Evolutionary conservation across 1,284 basidiomycete genomes (phyloP).

Genomic region (Jaminaea rosea): DNA sequence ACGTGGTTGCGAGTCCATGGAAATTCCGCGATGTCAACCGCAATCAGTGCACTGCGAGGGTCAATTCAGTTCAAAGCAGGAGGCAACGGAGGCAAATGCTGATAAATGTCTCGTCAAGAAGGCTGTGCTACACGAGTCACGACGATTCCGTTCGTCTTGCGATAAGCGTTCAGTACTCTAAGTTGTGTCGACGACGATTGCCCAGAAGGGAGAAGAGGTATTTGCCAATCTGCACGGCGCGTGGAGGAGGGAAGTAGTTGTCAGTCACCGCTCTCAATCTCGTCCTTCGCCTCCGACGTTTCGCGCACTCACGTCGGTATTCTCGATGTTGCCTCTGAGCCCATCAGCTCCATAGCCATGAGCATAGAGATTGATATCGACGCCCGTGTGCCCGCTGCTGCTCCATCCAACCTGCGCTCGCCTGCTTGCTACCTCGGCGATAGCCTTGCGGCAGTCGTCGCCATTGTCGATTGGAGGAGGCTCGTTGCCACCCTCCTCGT

Average conservation of each 20-base stretch:
- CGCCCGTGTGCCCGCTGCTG: conserved; percentile 48
- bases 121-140: no score
- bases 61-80: no score
- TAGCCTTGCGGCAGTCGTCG: conserved; percentile 8
- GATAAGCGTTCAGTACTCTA: no score
- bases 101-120: no score
- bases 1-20: no score
- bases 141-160: no score
- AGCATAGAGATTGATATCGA: conserved; percentile 49
- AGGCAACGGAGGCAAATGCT: no score
- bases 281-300: conserved; percentile 12
- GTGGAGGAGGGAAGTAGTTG: neutral
- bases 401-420: conserved; percentile 49
- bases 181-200: no score
- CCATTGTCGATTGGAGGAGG: neutral
- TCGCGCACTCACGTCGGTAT: conserved; percentile 31
- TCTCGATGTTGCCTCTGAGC: conserved; percentile 47
- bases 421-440: conserved; percentile 25
- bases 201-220: neutral
- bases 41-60: no score
- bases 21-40: no score
- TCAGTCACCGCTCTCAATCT: conserved; percentile 1
- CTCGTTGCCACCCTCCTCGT: no score
- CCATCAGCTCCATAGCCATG: conserved; percentile 30
- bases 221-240: neutral